These are phyloP conservation scores for Talaromyces sp. DNA, from an alignment of 2,329 filamentous ascomycete species.

Conservation along the genomic window DNA sequence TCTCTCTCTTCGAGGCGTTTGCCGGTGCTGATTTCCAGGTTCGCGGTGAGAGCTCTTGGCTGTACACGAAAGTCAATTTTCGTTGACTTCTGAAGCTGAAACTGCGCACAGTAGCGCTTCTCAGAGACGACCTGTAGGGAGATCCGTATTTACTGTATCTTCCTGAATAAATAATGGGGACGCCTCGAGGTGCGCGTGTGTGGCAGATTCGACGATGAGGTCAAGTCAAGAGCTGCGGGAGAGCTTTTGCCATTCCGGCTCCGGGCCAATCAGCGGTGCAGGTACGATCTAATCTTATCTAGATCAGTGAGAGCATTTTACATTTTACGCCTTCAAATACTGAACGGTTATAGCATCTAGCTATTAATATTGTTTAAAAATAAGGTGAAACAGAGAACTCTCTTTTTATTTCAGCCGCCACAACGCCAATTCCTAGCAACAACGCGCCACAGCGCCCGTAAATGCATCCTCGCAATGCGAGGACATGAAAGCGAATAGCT, in stretches of 20 bases:
- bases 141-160: background rate
- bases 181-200: background rate
- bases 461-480: background rate
- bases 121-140: background rate
- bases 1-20: background rate
- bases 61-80: background rate
- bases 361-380: background rate
- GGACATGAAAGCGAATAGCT: background rate
- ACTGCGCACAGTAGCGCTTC: background rate
- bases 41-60: background rate
- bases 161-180: background rate
- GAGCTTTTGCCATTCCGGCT: background rate
- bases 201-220: background rate
- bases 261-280: background rate
- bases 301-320: background rate
- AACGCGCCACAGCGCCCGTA: background rate
- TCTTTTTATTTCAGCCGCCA: background rate
- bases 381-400: background rate
- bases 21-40: background rate
- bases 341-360: background rate
- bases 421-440: background rate
- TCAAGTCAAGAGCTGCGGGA: conserved; percentile 7
- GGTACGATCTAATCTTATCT: conserved; percentile 11
- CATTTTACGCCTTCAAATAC: background rate
- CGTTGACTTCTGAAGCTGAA: background rate